Evolutionary conservation across 2,329 filamentous ascomycete species (phyloP).

Genomic region (Aschersonia sp.): DNA sequence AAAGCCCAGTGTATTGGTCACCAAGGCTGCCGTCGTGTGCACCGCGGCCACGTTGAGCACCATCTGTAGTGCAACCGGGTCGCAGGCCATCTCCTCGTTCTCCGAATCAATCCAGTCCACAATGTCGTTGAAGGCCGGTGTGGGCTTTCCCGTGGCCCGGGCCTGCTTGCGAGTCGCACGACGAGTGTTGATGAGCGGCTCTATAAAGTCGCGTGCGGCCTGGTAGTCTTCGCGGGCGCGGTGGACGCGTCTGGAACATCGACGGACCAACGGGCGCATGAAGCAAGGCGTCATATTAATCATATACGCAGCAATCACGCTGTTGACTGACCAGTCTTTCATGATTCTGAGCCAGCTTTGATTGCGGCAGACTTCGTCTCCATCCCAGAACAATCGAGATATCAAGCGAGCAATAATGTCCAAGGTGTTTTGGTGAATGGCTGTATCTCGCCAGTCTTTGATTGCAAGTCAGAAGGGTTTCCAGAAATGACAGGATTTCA

Average conservation of each 20-base stretch:
- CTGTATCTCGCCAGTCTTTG: conserved; percentile 3
- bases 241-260: conserved; percentile 2
- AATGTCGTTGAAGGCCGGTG: conserved; percentile 3
- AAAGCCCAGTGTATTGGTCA: conserved; percentile 4
- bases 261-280: conserved; percentile 3
- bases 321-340: conserved; percentile 5
- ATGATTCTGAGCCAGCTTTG: conserved; percentile 4
- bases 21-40: conserved; percentile 3
- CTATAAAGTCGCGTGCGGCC: conserved; percentile 4
- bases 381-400: conserved; percentile 5
- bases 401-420: conserved; percentile 5
- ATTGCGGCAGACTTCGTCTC: conserved; percentile 4
- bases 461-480: not conserved
- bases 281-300: conserved; percentile 5
- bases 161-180: conserved; percentile 2
- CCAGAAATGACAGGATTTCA: not conserved
- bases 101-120: conserved; percentile 6
- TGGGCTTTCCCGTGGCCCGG: not conserved
- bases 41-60: conserved; percentile 5
- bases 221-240: conserved; percentile 3
- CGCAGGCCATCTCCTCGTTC: conserved; percentile 3
- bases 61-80: conserved; percentile 6
- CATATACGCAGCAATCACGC: conserved; percentile 5
- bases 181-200: conserved; percentile 4
- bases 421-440: conserved; percentile 1